These are phyloP conservation scores for Nannizziopsis arthrosporioides DNA, from an alignment of 2,329 filamentous ascomycete species.

Conservation along the genomic window DNA sequence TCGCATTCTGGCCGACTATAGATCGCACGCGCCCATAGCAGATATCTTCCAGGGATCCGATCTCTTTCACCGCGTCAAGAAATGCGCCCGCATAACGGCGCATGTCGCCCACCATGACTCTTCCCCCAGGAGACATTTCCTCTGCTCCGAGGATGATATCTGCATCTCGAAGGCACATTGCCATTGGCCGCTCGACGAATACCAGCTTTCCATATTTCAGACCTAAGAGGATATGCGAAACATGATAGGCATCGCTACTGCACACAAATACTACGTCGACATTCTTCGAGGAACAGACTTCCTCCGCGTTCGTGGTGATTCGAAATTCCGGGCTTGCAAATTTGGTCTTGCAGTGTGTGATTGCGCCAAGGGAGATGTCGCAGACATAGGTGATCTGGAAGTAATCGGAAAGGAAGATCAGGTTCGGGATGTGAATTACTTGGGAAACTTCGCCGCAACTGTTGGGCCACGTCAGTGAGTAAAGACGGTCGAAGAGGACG, in stretches of 20 bases:
- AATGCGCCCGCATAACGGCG: slow-evolving; percentile 47
- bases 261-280: slow-evolving; percentile 43
- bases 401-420: slow-evolving; percentile 27
- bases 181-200: slow-evolving; percentile 48
- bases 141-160: slow-evolving; percentile 41
- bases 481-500: background rate
- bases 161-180: slow-evolving; percentile 36
- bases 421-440: slow-evolving; percentile 13
- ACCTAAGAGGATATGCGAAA: slow-evolving; percentile 38
- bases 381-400: slow-evolving; percentile 41
- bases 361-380: slow-evolving; percentile 38
- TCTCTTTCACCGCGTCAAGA: slow-evolving; percentile 41
- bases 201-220: slow-evolving; percentile 36
- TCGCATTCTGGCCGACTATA: slow-evolving; percentile 42
- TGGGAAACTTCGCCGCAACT: slow-evolving; percentile 12
- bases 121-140: slow-evolving; percentile 22
- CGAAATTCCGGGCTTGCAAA: slow-evolving; percentile 18
- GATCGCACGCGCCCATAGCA: slow-evolving; percentile 42
- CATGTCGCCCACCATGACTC: slow-evolving; percentile 50
- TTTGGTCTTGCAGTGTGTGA: slow-evolving; percentile 30
- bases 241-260: slow-evolving; percentile 42
- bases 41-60: slow-evolving; percentile 40
- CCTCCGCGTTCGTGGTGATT: slow-evolving; percentile 29
- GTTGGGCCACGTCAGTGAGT: background rate
- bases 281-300: slow-evolving; percentile 34